Evolutionary conservation across 768 basidiomycete genomes (phyloP), one percentile per base, ranked within the genome.

Genomic region (Tulasnella sp.): DNA sequence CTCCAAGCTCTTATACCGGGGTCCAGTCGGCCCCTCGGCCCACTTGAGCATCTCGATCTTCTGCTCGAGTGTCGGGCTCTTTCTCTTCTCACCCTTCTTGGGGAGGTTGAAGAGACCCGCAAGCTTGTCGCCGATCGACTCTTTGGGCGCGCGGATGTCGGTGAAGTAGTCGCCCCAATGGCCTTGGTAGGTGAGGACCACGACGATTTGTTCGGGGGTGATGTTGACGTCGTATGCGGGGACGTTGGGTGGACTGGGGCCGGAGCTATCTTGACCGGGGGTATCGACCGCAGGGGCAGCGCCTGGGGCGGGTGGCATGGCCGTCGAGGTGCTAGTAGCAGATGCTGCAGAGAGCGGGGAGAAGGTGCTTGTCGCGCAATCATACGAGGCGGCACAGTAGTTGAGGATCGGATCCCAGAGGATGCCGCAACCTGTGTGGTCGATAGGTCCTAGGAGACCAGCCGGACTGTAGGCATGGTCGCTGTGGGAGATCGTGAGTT

Each of bases 351-450:
- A 31, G 25, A 51, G 49, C 17, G 49, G 40, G 15, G 34, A 19
- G 29, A 52, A 40, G 11, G 49, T 43, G n/a, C 29, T 31, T 12
- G 46, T 52, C 19, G 35, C 23, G 27, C 40, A 19, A 27, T 58
- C 49, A 37, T 34, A 58, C 17, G 52, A 56, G 23, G 59, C 58
- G 25, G 56, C 55, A 36, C 40, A 25, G 34, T 58, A 61, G 39
- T 61, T 57, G 43, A 61, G 57, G 23, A 19, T 41, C 27, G 59
- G 59, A 50, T 61, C 59, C 59, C 59, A 61, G 23, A 61, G 43
- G 7, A 40, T 25, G 17, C 59, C 59, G 15, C 37, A 49, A 27
- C 23, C 25, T 6, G 59, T 58, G 42, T 57, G 51, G 40, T 61
- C 59, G 11, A 49, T 32, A 2, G 59, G 59, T 19, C 59, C 59